phyloP scores from a whole-genome alignment of 192 early-diverging fungal genomes.

The Globomyces pollinis-pini region DNA sequence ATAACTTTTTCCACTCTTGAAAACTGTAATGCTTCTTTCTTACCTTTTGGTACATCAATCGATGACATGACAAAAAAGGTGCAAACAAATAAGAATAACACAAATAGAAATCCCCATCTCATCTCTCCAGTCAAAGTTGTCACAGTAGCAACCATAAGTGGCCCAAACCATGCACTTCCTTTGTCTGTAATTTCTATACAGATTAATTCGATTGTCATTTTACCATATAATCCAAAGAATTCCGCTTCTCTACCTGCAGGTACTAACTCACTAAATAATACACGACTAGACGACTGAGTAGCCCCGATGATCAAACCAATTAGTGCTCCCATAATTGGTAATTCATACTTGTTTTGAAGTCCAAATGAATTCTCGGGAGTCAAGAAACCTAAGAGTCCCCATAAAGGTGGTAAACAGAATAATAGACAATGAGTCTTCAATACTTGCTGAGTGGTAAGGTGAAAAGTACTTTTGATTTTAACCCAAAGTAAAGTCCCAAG shows the following conservation, averaged over 20 bases:
- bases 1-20: too few species aligned
- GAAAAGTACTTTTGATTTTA: conserved; percentile 1
- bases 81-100: conserved; percentile 45
- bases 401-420: conserved; percentile 11
- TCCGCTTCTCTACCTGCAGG: conserved; percentile 52
- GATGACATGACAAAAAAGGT: conserved; percentile 40
- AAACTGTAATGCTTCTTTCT: conserved; percentile 3
- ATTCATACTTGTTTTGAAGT: not conserved
- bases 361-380: conserved; percentile 15
- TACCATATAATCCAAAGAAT: conserved; percentile 60
- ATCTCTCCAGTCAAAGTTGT: conserved; percentile 40
- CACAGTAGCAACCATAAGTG: conserved; percentile 59
- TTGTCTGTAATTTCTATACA: conserved; percentile 34
- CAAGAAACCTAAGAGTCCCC: conserved; percentile 21
- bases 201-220: not conserved
- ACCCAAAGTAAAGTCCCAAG: conserved; percentile 35
- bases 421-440: conserved; percentile 11
- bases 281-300: conserved; percentile 42
- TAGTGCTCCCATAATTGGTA: conserved; percentile 18
- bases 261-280: conserved; percentile 54
- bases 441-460: conserved; percentile 6
- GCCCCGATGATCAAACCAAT: conserved; percentile 56
- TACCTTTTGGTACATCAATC: conserved; percentile 48
- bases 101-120: conserved; percentile 49
- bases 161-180: conserved; percentile 62